Percentiles rank a stretch among this genome's conserved stretches.
These are phyloP conservation scores for Vanderwaltozyma tropicalis DNA, from an alignment of 805 yeast species.

Conservation along the genomic window DNA sequence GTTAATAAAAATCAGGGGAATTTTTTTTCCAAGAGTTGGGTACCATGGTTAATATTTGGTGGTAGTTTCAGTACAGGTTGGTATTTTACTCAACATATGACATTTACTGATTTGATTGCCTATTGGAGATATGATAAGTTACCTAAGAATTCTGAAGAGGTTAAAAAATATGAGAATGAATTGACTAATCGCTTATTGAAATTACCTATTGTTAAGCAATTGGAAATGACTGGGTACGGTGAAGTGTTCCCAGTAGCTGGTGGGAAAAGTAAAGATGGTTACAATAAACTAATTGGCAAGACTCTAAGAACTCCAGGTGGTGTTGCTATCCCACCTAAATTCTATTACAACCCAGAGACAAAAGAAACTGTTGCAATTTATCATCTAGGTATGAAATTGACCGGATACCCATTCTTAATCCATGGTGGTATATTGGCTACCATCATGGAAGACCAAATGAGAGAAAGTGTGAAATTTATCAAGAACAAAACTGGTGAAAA, in stretches of 20 bases:
- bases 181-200: conserved; percentile 39
- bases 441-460: conserved; percentile 64
- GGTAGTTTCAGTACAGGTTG: conserved; percentile 24
- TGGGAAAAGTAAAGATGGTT: conserved; percentile 23
- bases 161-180: conserved; percentile 19
- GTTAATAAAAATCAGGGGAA: conserved; percentile 1
- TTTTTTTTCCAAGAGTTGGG: conserved; percentile 12
- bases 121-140: conserved; percentile 26
- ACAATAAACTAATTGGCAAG: conserved; percentile 31
- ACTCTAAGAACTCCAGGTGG: conserved; percentile 69
- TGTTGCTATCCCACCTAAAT: conserved; percentile 59
- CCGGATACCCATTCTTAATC: conserved; percentile 79
- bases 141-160: conserved; percentile 23
- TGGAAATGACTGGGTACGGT: conserved; percentile 32
- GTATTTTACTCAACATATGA: conserved; percentile 26
- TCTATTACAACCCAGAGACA: conserved; percentile 47
- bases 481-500: conserved; percentile 21
- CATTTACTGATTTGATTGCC: conserved; percentile 28
- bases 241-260: conserved; percentile 30
- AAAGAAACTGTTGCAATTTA: conserved; percentile 56
- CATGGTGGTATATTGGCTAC: conserved; percentile 89
- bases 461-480: conserved; percentile 38
- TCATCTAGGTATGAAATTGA: conserved; percentile 66
- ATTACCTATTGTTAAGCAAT: conserved; percentile 42
- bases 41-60: conserved; percentile 22